Conservation (phyloP, 2,329 filamentous ascomycete species). For the Periglandula ipomoeae region DNA sequence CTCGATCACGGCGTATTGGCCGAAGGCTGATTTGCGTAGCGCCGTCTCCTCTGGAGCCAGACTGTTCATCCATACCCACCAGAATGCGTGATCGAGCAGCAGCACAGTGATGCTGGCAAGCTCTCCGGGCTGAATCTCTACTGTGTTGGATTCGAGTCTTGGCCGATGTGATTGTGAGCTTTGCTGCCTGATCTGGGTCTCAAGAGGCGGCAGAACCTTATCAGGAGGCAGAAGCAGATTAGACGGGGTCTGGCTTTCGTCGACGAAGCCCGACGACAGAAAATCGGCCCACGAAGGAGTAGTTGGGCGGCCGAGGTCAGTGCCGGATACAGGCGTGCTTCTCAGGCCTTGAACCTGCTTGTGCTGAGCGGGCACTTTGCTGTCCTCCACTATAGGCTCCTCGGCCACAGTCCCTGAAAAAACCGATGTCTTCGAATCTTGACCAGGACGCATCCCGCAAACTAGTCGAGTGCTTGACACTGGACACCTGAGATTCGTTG, state of each 20-base stretch:
- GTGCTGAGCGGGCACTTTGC: conserved; percentile 43
- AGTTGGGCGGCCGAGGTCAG: conserved; percentile 68
- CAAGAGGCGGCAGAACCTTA: conserved; percentile 80
- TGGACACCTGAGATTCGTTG: conserved; percentile 74
- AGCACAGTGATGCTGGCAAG: conserved; percentile 83
- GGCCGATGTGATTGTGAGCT: conserved; percentile 81
- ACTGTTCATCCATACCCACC: conserved; percentile 99
- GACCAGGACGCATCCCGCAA: conserved; percentile 89
- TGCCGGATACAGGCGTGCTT: conserved; percentile 58
- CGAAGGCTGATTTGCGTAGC: conserved; percentile 84
- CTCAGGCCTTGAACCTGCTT: conserved; percentile 42
- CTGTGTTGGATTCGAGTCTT: conserved; percentile 55
- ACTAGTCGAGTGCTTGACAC: conserved; percentile 60
- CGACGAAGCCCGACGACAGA: conserved; percentile 82
- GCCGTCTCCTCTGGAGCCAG: conserved; percentile 82
- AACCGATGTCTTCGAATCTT: conserved; percentile 90
- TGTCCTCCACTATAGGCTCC: conserved; percentile 41
- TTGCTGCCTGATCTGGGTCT: conserved; percentile 59
- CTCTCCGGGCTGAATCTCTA: conserved; percentile 76
- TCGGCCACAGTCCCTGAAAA: conserved; percentile 68
- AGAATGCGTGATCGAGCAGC: conserved; percentile 90
- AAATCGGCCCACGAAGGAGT: conserved; percentile 99
- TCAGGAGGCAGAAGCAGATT: conserved; percentile 81
- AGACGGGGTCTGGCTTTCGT: conserved; percentile 55
- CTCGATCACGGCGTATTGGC: conserved; percentile 85